Base-by-base conservation (phyloP, 495 filamentous ascomycete species). In the Penicillium cataractarum region DNA sequence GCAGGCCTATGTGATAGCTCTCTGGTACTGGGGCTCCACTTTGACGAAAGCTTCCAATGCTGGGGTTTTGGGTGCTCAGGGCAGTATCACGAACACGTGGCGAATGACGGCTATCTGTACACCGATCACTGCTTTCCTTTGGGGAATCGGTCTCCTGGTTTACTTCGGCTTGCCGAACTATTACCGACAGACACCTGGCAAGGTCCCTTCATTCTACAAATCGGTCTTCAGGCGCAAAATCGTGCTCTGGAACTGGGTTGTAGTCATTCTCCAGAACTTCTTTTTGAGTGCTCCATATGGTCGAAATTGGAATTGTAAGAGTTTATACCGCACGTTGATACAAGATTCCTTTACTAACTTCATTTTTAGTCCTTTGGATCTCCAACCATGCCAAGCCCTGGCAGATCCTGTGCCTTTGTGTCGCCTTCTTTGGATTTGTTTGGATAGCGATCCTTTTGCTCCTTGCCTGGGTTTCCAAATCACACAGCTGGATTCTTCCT, bases 131-230 rank as follows among this genome's bases (percentile, higher is more conserved):
- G 39, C 71, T 3, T 73, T 82, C 53, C 64, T 82, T 6, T 82
- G 80, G 80, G 58, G 56, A 7, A 64, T 82, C 12, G 80, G 79
- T 8, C 49, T 79, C 15, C 51, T 82, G 9, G 59, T 82, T 10
- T 80, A 73, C 57, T 77, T 80, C 37, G 80, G 80, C 10, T 65
- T 82, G 37, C 80, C 80, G 26, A 80, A 80, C 46, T 82, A 82
- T 60, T 82, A 82, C 60, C 80, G 84, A 51, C 87, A 89, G 64
- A 74, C 80, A 1, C 89, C 90, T 0, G 90, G 88, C 55, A 83
- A 83, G 39, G 84, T 92, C 0, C 90, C 90, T 0, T 81, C 80
- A 1, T 82, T 82, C 70, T 82, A 82, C 60, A 71, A 75, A 58
- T 80, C 80, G 1, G 75, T 82, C 12, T 79, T 77, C 50, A 64